These are phyloP conservation scores for Diutina scorzettiae DNA, from an alignment of 1,139 yeast species.

Conservation along the genomic window DNA sequence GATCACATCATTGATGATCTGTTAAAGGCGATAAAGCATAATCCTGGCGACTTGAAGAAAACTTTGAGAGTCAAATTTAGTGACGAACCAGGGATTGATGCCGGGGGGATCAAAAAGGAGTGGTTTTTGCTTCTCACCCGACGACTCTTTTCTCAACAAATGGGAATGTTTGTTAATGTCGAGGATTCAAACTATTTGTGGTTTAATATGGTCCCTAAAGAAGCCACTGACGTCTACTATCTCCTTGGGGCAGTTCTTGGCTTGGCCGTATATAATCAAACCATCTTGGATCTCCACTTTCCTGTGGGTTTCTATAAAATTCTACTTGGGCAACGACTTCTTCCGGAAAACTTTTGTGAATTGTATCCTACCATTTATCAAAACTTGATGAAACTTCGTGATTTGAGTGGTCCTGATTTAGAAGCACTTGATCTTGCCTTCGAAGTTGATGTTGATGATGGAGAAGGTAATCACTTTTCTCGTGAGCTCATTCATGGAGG, in stretches of 20 bases:
- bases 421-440: conserved; percentile 21
- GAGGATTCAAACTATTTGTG: conserved; percentile 66
- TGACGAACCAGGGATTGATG: conserved; percentile 88
- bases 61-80: conserved; percentile 67
- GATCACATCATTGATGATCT: conserved; percentile 64
- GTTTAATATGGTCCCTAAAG: conserved; percentile 47
- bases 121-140: conserved; percentile 75
- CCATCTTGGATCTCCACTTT: conserved; percentile 67
- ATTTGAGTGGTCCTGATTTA: conserved; percentile 23
- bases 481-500: conserved; percentile 52
- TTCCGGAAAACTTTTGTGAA: conserved; percentile 51
- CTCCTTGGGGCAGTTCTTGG: conserved; percentile 81
- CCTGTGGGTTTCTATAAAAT: conserved; percentile 72
- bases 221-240: conserved; percentile 45
- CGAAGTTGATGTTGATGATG: conserved; percentile 15
- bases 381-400: conserved; percentile 43
- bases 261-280: conserved; percentile 81
- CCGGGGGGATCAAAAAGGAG: conserved; percentile 86
- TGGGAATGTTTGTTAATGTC: conserved; percentile 49
- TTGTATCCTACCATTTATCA: conserved; percentile 56
- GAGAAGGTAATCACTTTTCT: conserved; percentile 10
- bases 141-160: conserved; percentile 53
- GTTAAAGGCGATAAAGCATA: conserved; percentile 44
- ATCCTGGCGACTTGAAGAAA: conserved; percentile 57
- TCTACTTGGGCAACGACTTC: conserved; percentile 44